These are phyloP conservation scores for Fonsecaea nubica DNA, from an alignment of 2,329 filamentous ascomycete genomes.

Conservation along the genomic window DNA sequence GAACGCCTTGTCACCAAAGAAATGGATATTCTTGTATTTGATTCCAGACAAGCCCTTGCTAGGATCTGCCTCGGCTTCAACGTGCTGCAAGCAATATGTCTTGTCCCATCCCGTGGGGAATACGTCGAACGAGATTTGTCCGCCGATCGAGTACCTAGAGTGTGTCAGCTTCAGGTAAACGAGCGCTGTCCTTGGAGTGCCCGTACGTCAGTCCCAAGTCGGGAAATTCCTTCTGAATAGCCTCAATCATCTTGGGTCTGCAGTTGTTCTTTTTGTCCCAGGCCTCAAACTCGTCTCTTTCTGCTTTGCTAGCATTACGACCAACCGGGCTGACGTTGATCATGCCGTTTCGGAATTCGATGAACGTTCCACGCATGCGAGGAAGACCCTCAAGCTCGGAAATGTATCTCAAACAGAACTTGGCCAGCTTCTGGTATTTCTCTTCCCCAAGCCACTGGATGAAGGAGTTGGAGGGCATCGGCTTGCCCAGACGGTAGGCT, in stretches of 20 bases:
- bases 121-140: conserved; percentile 97
- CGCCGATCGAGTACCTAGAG: conserved; percentile 84
- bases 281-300: conserved; percentile 80
- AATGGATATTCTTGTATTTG: conserved; percentile 86
- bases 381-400: conserved; percentile 64
- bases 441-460: conserved; percentile 90
- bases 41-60: conserved; percentile 66
- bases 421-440: conserved; percentile 67
- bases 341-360: conserved; percentile 72
- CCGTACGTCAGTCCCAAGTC: conserved; percentile 83
- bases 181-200: background rate
- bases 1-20: conserved; percentile 96
- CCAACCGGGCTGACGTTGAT: conserved; percentile 69
- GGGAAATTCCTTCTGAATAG: conserved; percentile 79
- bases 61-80: conserved; percentile 75
- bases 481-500: conserved; percentile 80
- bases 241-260: conserved; percentile 75
- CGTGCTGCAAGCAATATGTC: conserved; percentile 90
- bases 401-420: conserved; percentile 66
- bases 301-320: conserved; percentile 79
- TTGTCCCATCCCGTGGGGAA: conserved; percentile 99
- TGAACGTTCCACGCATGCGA: conserved; percentile 70
- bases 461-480: conserved; percentile 81
- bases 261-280: conserved; percentile 82
- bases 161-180: conserved; percentile 11